Conservation (phyloP, 2,329 filamentous ascomycete species). For the Penicillium sp. region DNA sequence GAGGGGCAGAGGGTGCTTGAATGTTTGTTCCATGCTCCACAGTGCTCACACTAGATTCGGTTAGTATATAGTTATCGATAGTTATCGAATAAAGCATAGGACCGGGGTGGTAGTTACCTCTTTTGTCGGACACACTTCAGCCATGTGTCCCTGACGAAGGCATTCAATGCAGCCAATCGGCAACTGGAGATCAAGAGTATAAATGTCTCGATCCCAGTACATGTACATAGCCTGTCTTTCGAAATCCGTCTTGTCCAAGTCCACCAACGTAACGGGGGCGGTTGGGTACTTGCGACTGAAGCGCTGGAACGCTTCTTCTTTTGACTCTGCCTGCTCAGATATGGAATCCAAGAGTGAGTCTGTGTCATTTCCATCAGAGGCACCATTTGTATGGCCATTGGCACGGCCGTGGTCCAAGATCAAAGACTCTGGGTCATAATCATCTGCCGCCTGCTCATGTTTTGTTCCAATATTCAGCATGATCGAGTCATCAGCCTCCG, state of each 20-base stretch:
- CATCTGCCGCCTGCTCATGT: constrained; percentile 19
- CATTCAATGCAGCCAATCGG: constrained; percentile 50
- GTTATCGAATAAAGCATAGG: neutral
- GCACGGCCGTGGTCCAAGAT: constrained; percentile 6
- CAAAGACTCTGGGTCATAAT: constrained; percentile 29
- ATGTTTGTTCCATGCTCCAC: constrained; percentile 46
- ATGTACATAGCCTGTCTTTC: constrained; percentile 45
- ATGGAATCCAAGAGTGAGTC: neutral
- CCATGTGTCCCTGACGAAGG: constrained; percentile 47
- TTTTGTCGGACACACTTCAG: constrained; percentile 47
- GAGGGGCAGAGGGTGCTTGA: constrained; percentile 44
- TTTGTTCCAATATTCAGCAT: constrained; percentile 45
- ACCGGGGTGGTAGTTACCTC: constrained; percentile 36
- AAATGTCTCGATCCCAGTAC: constrained; percentile 43
- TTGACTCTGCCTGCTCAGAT: constrained; percentile 23
- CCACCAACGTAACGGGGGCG: constrained; percentile 39
- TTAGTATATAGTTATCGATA: constrained; percentile 9
- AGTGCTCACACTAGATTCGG: constrained; percentile 45
- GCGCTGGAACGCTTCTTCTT: constrained; percentile 39
- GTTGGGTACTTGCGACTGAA: constrained; percentile 41
- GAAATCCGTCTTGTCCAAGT: constrained; percentile 44
- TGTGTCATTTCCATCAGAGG: neutral
- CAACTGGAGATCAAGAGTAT: constrained; percentile 45
- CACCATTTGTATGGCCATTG: constrained; percentile 15
- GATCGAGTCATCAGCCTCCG: constrained; percentile 48